Evolutionary conservation across 345 rosid species (phyloP).

Genomic region (Erucastrum elatum): DNA sequence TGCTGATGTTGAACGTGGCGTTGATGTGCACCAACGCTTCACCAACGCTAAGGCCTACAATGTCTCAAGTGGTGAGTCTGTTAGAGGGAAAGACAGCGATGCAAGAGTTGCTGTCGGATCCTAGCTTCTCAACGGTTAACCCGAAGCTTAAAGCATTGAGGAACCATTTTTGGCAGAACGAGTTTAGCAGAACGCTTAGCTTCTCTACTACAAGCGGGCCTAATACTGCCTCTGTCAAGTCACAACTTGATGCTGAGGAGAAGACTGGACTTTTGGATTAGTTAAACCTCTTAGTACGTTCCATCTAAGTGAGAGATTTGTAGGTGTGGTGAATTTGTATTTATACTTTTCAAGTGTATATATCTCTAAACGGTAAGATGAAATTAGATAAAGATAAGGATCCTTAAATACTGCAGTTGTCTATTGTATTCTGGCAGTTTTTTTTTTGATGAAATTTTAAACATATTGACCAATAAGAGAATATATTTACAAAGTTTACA

Average conservation of each 20-base stretch:
- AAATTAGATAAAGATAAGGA: too few relatives aligned
- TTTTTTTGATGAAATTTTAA: too few relatives aligned
- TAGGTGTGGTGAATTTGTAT: background rate
- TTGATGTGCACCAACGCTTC: conserved; percentile 78
- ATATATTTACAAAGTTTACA: too few relatives aligned
- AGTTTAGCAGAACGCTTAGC: conserved; percentile 54
- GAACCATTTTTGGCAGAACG: conserved; percentile 79
- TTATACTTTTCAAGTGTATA: conserved; percentile 18
- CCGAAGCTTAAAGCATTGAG: conserved; percentile 66
- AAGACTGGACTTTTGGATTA: conserved; percentile 33
- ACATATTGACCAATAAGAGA: too few relatives aligned
- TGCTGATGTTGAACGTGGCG: conserved; percentile 76
- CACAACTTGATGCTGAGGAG: conserved; percentile 42
- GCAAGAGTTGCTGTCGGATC: conserved; percentile 72
- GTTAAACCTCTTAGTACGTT: background rate
- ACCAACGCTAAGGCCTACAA: conserved; percentile 80
- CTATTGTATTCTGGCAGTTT: too few relatives aligned
- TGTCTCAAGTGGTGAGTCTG: conserved; percentile 89
- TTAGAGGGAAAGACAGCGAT: conserved; percentile 69
- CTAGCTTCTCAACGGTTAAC: conserved; percentile 61
- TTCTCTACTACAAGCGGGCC: conserved; percentile 46
- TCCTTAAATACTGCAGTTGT: too few relatives aligned
- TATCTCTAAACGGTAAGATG: background rate
- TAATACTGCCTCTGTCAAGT: conserved; percentile 35
- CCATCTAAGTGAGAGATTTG: background rate